phyloP scores from a whole-genome alignment of 2,329 filamentous ascomycete genomes.

The Colletotrichum liriopes region DNA sequence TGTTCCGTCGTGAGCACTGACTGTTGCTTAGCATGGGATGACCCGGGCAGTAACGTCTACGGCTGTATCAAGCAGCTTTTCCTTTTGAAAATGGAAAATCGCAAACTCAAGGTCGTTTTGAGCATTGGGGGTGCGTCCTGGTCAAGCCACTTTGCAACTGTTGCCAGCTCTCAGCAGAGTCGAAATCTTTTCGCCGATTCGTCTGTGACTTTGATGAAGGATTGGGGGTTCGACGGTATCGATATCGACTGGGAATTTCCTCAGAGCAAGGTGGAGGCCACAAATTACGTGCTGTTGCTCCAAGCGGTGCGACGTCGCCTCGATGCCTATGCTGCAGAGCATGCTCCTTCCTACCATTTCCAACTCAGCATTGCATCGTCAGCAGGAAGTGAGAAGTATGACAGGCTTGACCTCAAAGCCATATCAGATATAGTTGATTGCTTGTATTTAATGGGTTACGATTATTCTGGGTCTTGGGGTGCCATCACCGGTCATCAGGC shows the following conservation, averaged over 20 bases:
- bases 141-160: constrained; percentile 80
- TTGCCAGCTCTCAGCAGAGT: constrained; percentile 74
- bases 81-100: constrained; percentile 82
- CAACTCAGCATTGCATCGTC: constrained; percentile 68
- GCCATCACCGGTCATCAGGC: constrained; percentile 76
- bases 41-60: constrained; percentile 80
- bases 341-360: constrained; percentile 66
- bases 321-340: constrained; percentile 62
- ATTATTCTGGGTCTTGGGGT: constrained; percentile 81
- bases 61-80: constrained; percentile 87
- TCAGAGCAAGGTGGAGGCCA: constrained; percentile 54
- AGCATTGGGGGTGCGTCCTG: constrained; percentile 92
- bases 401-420: constrained; percentile 60
- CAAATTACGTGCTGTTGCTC: constrained; percentile 62
- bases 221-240: constrained; percentile 75
- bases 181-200: constrained; percentile 78
- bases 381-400: constrained; percentile 64
- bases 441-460: constrained; percentile 80
- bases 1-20: neutral
- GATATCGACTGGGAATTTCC: constrained; percentile 61
- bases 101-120: constrained; percentile 83
- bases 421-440: constrained; percentile 63
- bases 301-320: constrained; percentile 62
- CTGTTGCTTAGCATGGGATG: constrained; percentile 66
- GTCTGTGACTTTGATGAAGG: constrained; percentile 78